Evolutionary conservation across 768 basidiomycete species (phyloP).

Genomic region (Cystobasidium onofrii): DNA sequence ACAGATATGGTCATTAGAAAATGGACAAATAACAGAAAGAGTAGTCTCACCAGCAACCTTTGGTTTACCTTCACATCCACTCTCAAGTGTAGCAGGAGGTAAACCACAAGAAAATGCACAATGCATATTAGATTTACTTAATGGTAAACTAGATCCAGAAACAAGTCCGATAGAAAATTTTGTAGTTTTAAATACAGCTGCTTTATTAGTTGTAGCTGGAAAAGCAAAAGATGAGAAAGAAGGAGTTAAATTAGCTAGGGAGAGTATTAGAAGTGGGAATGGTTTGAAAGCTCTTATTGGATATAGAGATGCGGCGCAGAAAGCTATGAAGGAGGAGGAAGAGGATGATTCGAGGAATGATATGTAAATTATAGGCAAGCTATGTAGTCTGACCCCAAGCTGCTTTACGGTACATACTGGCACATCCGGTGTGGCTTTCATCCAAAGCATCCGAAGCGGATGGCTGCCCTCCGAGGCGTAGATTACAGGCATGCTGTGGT

Average conservation of each 20-base stretch:
- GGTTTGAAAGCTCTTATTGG: conserved; percentile 48
- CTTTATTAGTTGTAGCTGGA: conserved; percentile 76
- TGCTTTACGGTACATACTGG: too few relatives aligned
- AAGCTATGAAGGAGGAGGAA: conserved; percentile 19
- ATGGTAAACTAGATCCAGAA: conserved; percentile 47
- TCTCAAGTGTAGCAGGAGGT: conserved; percentile 63
- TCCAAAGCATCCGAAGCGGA: background rate
- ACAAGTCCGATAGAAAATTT: conserved; percentile 65
- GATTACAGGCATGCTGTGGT: too few relatives aligned
- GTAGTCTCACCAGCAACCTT: conserved; percentile 62
- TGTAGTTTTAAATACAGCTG: conserved; percentile 82
- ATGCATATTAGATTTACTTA: conserved; percentile 61
- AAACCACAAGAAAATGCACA: conserved; percentile 72
- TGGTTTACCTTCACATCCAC: conserved; percentile 63
- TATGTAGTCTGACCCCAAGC: too few relatives aligned
- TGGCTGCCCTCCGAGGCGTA: too few relatives aligned
- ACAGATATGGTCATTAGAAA: conserved; percentile 53
- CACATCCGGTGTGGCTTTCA: background rate
- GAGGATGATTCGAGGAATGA: conserved; percentile 16
- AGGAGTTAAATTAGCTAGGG: conserved; percentile 61
- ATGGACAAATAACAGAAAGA: conserved; percentile 57
- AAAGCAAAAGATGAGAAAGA: conserved; percentile 61
- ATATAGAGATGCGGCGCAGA: conserved; percentile 43
- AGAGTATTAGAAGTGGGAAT: conserved; percentile 47
- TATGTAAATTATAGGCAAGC: too few relatives aligned